Evolutionary conservation across 2,329 filamentous ascomycete species (phyloP).

Genomic region (Cladophialophora immunda): DNA sequence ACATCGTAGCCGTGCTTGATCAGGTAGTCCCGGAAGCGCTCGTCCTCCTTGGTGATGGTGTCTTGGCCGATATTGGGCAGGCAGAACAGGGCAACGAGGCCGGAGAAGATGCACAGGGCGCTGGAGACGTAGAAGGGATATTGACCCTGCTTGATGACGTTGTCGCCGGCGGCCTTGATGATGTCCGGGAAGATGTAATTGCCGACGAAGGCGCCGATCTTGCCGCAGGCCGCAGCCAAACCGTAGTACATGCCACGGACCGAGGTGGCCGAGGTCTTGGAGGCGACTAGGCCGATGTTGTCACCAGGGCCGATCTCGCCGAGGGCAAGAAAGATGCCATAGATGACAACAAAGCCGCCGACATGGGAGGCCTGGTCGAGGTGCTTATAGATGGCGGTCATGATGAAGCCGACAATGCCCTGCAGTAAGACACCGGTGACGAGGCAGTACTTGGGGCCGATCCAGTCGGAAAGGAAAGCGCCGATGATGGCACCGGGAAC

Average conservation of each 20-base stretch:
- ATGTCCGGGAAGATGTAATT: slow-evolving; percentile 79
- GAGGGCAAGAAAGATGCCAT: slow-evolving; percentile 78
- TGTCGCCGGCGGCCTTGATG: slow-evolving; percentile 66
- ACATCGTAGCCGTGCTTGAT: slow-evolving; percentile 79
- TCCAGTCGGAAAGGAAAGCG: slow-evolving; percentile 77
- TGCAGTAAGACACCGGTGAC: slow-evolving; percentile 75
- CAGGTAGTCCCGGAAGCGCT: slow-evolving; percentile 77
- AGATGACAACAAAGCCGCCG: slow-evolving; percentile 79
- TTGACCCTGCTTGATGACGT: slow-evolving; percentile 70
- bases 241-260: slow-evolving; percentile 80
- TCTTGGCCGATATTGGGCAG: slow-evolving; percentile 79
- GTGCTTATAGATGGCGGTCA: slow-evolving; percentile 78
- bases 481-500: slow-evolving; percentile 82
- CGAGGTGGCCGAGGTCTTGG: slow-evolving; percentile 86
- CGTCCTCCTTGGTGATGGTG: slow-evolving; percentile 81
- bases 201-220: slow-evolving; percentile 77
- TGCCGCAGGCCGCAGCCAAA: slow-evolving; percentile 56
- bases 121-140: slow-evolving; percentile 91
- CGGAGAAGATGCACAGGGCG: slow-evolving; percentile 77
- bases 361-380: slow-evolving; percentile 74
- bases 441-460: slow-evolving; percentile 80
- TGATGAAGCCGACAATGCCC: slow-evolving; percentile 83
- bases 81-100: slow-evolving; percentile 70
- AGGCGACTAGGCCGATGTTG: slow-evolving; percentile 87
- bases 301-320: slow-evolving; percentile 87